Evolutionary conservation across 2,329 filamentous ascomycete species (phyloP).

Genomic region (Aspergillus puulaauensis): DNA sequence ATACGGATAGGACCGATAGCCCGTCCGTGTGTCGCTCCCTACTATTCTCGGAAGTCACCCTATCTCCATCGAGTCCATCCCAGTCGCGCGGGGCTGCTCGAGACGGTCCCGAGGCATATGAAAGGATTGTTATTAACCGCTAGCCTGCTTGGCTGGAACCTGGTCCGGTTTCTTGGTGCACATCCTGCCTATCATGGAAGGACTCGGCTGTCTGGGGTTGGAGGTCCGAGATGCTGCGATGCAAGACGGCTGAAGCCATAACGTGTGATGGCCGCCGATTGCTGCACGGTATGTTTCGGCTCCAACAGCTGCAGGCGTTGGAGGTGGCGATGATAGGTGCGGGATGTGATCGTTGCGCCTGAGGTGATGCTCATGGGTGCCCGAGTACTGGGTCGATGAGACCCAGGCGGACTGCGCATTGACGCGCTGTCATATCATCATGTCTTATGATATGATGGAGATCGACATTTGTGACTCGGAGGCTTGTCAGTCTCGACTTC

Average conservation of each 20-base stretch:
- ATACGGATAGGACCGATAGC: neutral
- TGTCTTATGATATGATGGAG: neutral
- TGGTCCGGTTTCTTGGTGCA: neutral
- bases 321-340: neutral
- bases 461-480: neutral
- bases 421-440: neutral
- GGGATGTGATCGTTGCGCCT: neutral
- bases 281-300: neutral
- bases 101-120: constrained; percentile 3
- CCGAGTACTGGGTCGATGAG: neutral
- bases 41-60: constrained; percentile 2
- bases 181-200: neutral
- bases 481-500: neutral
- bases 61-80: neutral
- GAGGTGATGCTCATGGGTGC: constrained; percentile 1
- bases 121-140: neutral
- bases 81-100: neutral
- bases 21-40: constrained; percentile 10
- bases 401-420: neutral
- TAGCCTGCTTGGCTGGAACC: neutral
- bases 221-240: neutral
- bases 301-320: neutral
- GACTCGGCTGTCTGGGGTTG: neutral
- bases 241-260: neutral
- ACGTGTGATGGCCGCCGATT: neutral